A percentile compares a stretch with the other conserved stretches of the same genome.
Evolutionary conservation across 306 rosid genomes (phyloP).

Genomic region (Casuarina equisetifolia): DNA sequence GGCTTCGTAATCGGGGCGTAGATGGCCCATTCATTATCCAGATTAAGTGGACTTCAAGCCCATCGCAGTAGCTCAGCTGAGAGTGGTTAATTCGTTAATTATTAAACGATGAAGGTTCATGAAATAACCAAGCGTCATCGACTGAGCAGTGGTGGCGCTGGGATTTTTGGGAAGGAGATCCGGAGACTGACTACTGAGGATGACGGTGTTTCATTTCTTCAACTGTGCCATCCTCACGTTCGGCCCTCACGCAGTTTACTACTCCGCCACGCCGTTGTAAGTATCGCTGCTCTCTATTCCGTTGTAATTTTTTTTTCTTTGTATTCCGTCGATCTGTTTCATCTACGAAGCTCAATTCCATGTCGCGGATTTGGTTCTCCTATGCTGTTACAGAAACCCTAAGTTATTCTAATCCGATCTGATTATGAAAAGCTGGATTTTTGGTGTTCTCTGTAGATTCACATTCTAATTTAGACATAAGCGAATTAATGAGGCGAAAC

Average conservation of each 20-base stretch:
- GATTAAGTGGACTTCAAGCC: neutral
- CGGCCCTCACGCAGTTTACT: slow-evolving; percentile 99
- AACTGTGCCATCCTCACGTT: slow-evolving; percentile 98
- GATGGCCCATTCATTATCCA: neutral
- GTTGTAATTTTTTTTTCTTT: neutral
- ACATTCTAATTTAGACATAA: neutral
- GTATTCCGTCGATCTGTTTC: neutral
- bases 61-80: neutral
- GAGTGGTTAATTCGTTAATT: neutral
- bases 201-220: slow-evolving; percentile 97
- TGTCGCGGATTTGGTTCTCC: neutral
- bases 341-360: neutral
- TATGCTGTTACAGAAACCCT: neutral
- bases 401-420: neutral
- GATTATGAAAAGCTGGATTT: neutral
- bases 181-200: slow-evolving; percentile 23
- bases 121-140: neutral
- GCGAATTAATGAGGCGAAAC: neutral
- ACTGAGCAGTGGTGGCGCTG: neutral
- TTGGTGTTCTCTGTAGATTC: neutral
- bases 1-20: too few relatives aligned
- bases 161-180: neutral
- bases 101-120: neutral
- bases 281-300: neutral
- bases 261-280: slow-evolving; percentile 93